Evolutionary conservation across 495 filamentous ascomycete species (phyloP), one percentile per base, ranked within the genome.

Genomic region (Terfezia claveryi): DNA sequence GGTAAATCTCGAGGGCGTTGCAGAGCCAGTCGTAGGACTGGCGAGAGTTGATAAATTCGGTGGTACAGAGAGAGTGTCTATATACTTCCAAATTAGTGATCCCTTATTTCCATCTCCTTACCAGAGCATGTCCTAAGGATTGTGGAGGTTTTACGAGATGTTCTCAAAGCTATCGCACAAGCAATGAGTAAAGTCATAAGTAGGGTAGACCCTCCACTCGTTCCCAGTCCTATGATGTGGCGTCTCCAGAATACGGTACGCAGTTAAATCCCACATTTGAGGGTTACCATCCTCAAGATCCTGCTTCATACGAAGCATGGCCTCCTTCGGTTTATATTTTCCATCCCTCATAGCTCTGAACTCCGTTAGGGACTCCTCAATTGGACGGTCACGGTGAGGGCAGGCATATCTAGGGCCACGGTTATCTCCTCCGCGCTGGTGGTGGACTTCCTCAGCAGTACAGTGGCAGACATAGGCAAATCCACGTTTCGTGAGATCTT

Each of bases 341-440:
- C 91, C 92, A 65, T 89, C 86, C 20, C 80, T 72, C 91, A 98
- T 96, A 23, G 76, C 85, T 51, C 85, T 74, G 67, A 98, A 95
- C 60, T 95, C 80, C 6, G 69, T 59, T 49, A 96, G 66, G 56
- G 87, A 92, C 53, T 85, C 79, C 54, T 87, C 83, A 23, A 77
- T 74, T 0, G 78, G 70, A 58, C 85, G 79, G 9, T 81, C 73
- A 37, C 87, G 80, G 66, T 96, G 85, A 53, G 72, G 69, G 67
- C 89, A 96, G 10, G 80, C 79, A 61, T 75, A 93, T 36, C 91
- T 76, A 17, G 77, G 73, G 10, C 75, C 76, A 51, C 77, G 70
- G 27, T 80, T 80, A 53, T 80, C 75, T 10, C 85, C 85, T 17
- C 91, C 91, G 51, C 86, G 74, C 74, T 94, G 85, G 53, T 74